Base-by-base conservation (phyloP, 2,329 filamentous ascomycete genomes). In the Colletotrichum agaves region DNA sequence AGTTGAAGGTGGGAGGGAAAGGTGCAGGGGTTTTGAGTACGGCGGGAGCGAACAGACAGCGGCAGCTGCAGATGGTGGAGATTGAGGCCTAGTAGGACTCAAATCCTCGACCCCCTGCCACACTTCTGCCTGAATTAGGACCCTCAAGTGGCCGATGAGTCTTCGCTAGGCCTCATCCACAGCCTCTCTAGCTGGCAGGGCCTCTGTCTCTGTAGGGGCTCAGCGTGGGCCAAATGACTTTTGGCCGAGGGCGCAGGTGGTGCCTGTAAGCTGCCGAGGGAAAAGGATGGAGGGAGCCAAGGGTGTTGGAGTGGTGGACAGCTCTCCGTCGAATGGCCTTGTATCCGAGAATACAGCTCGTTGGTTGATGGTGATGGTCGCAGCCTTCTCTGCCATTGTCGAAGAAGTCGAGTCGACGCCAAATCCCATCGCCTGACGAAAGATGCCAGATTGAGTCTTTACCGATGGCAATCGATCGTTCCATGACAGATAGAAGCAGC, bases 211-310 rank as follows among this genome's bases (percentile, higher is more conserved):
- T 37, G 11, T 31, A 47, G 33, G 43, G 65, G 65, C 61, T 56
- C 52, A 58, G 60, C 31, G 47, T 31, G 37, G 52, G 21, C 39
- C 57, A 47, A 58, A 31, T 60, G 65, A 65, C 61, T 52, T 55
- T 37, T 59, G 47, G 35, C 31, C 39, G 55, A 41, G 53, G 46
- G 61, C 39, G 46, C 61, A 55, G 55, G 61, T 61, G 53, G 65
- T 47, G 53, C 15, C 55, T 39, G 39, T 64, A 64, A 60, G 65
- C 64, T 61, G 60, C 56, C 61, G 55, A 64, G 47, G 39, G 39
- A 12, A 60, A 63, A 50, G 47, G 61, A 46, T 55, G 64, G 64
- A 67, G 65, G 65, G 46, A 67, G 49, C 61, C 65, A 64, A 49
- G 31, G 46, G n/a, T 15, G 12, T 17, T 39, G 39, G 64, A 59